These are phyloP conservation scores for Esteya vermicola DNA, from an alignment of 2,329 filamentous ascomycete genomes.

Conservation along the genomic window DNA sequence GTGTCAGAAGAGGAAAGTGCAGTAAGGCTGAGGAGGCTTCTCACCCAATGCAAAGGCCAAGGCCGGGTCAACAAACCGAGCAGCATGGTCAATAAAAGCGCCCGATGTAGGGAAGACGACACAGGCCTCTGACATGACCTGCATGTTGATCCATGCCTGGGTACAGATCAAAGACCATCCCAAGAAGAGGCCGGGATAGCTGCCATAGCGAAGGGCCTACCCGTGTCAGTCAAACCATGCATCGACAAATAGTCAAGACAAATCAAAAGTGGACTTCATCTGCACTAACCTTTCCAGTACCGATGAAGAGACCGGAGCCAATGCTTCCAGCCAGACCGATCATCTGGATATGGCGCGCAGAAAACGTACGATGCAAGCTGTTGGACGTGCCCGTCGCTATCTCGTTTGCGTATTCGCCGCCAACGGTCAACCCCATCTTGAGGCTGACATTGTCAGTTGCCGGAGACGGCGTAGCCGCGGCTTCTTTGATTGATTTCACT, in stretches of 20 bases:
- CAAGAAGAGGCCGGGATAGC: background rate
- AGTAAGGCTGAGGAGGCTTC: background rate
- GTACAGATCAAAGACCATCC: background rate
- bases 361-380: background rate
- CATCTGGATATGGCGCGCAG: background rate
- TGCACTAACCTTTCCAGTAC: background rate
- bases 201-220: background rate
- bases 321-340: background rate
- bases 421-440: too few relatives aligned
- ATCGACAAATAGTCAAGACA: background rate
- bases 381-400: background rate
- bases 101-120: background rate
- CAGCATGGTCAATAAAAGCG: background rate
- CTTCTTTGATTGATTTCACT: too few relatives aligned
- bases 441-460: too few relatives aligned
- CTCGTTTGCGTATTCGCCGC: background rate
- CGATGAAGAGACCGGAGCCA: background rate
- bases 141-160: background rate
- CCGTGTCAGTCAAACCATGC: background rate
- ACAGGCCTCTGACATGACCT: background rate
- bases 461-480: too few relatives aligned
- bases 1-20: background rate
- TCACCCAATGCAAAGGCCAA: background rate
- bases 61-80: slow-evolving; percentile 1
- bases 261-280: too few relatives aligned